phyloP scores from a whole-genome alignment of 2,329 filamentous ascomycete genomes.

The Xylaria arbuscula region DNA sequence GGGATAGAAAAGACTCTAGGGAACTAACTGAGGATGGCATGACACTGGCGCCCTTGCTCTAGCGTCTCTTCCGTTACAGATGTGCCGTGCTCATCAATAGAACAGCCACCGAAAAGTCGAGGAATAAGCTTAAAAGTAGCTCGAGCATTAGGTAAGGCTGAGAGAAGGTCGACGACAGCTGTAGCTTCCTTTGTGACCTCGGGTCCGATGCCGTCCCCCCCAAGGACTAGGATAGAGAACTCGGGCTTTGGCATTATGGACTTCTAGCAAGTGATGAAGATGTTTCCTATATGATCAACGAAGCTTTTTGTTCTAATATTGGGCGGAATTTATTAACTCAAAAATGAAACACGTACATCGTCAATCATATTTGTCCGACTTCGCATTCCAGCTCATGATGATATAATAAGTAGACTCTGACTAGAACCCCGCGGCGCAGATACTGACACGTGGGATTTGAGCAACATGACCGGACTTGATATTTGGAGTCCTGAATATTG shows the following conservation, averaged over 20 bases:
- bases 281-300: not conserved
- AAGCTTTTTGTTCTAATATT: not conserved
- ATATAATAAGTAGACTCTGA: not conserved
- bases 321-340: not conserved
- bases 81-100: not conserved
- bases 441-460: not conserved
- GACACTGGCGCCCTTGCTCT: not conserved
- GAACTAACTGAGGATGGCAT: not conserved
- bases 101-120: not conserved
- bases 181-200: not conserved
- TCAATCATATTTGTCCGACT: not conserved
- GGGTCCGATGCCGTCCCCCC: not conserved
- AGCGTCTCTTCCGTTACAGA: not conserved
- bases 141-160: not conserved
- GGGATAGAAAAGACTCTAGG: too few relatives aligned
- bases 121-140: not conserved
- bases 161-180: not conserved
- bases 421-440: not conserved
- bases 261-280: not conserved
- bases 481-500: not conserved
- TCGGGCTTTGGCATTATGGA: not conserved
- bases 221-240: not conserved
- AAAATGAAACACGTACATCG: not conserved
- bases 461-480: not conserved
- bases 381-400: not conserved